Conservation (phyloP, 169 alveolate genomes). For the Plasmodium coatneyi region DNA sequence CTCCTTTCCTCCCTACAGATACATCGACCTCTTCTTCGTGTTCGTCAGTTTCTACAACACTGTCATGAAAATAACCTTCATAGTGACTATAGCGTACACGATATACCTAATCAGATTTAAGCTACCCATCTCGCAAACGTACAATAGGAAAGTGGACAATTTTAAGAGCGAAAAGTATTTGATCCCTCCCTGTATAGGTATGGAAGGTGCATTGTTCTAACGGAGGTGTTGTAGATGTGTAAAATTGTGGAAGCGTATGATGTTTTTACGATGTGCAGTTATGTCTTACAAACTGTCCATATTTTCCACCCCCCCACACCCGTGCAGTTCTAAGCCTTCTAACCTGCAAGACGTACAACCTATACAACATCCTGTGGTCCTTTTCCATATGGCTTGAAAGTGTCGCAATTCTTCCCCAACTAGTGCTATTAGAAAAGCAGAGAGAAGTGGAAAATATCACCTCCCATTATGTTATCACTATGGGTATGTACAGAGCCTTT, state of each 20-base stretch:
- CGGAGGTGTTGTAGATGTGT: background rate
- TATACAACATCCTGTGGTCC: constrained; percentile 93
- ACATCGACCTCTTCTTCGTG: constrained; percentile 88
- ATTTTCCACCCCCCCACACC: background rate
- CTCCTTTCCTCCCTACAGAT: constrained; percentile 60
- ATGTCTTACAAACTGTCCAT: background rate
- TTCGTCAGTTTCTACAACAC: constrained; percentile 94
- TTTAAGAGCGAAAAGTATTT: constrained; percentile 93
- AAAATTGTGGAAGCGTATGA: background rate
- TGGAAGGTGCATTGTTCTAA: constrained; percentile 75
- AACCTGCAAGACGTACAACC: constrained; percentile 77
- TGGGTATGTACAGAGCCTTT: constrained; percentile 95
- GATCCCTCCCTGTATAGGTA: constrained; percentile 88
- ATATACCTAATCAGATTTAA: constrained; percentile 89
- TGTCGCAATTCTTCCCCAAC: constrained; percentile 97
- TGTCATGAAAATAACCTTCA: constrained; percentile 92
- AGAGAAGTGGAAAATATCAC: constrained; percentile 96
- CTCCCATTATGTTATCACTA: constrained; percentile 94
- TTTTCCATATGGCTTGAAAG: constrained; percentile 97
- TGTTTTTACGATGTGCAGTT: background rate
- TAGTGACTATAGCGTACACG: constrained; percentile 90
- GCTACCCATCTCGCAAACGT: constrained; percentile 92
- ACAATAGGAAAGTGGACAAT: constrained; percentile 92
- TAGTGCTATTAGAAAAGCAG: constrained; percentile 93
- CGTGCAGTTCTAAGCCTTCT: constrained; percentile 74